Evolutionary conservation across 108 stramenopile species (phyloP).

Genomic region (Cyclotella sp.): DNA sequence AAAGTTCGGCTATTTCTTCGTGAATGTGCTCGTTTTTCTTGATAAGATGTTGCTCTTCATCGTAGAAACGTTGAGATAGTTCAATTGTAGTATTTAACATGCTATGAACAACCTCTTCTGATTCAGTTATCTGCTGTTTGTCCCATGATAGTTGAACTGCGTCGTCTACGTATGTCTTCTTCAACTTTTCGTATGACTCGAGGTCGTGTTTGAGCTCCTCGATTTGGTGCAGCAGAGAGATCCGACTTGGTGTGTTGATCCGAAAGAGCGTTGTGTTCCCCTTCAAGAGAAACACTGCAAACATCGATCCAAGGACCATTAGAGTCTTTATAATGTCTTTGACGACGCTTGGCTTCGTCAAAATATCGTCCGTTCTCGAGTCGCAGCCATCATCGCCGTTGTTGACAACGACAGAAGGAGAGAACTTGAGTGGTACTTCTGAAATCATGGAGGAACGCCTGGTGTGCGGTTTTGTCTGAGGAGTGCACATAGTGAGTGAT

Average conservation of each 20-base stretch:
- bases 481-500: background rate
- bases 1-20: background rate
- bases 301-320: background rate
- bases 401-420: background rate
- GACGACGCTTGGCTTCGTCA: background rate
- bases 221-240: constrained; percentile 10
- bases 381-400: background rate
- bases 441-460: constrained; percentile 15
- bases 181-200: constrained; percentile 17
- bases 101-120: background rate
- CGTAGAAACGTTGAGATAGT: constrained; percentile 13
- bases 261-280: constrained; percentile 7
- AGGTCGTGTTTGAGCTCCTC: constrained; percentile 22
- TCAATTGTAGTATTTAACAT: background rate
- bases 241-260: constrained; percentile 15
- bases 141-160: constrained; percentile 25
- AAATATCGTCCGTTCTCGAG: background rate
- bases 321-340: constrained; percentile 13
- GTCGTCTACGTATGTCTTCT: constrained; percentile 12
- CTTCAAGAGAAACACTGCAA: constrained; percentile 15
- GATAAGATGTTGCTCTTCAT: background rate
- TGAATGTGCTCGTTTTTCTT: constrained; percentile 1
- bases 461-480: background rate
- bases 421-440: constrained; percentile 15
- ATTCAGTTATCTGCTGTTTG: constrained; percentile 18